Percentiles rank a stretch among this genome's conserved stretches.
Evolutionary conservation across 192 early-diverging fungal genomes (phyloP).

Genomic region (Allomyces macrogynus): DNA sequence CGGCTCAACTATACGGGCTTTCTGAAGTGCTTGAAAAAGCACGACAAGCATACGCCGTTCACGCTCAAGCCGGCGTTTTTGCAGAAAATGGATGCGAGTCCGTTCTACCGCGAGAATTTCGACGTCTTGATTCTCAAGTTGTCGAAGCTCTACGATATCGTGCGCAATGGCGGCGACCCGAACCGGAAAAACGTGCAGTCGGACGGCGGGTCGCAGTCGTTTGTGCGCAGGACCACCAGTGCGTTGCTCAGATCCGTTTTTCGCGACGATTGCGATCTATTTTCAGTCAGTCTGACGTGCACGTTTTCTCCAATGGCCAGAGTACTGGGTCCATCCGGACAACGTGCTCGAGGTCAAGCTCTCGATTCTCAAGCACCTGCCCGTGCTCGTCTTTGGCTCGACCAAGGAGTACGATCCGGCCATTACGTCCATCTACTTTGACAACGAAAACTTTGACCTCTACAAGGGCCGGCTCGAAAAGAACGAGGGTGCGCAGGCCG

Average conservation of each 20-base stretch:
- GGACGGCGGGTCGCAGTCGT: neutral
- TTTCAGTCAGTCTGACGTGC: too few species aligned
- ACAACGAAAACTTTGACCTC: conserved; percentile 70
- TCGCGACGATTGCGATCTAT: neutral
- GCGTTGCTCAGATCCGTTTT: neutral
- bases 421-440: conserved; percentile 82
- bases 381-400: conserved; percentile 67
- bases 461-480: conserved; percentile 73
- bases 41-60: conserved; percentile 85
- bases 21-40: conserved; percentile 93
- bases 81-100: conserved; percentile 58
- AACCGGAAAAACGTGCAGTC: neutral
- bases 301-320: too few species aligned
- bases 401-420: conserved; percentile 55
- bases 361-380: conserved; percentile 70
- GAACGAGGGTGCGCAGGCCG: conserved; percentile 68
- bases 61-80: conserved; percentile 56
- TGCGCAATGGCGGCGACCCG: conserved; percentile 48
- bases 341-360: conserved; percentile 88
- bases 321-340: conserved; percentile 87
- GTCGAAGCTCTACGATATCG: conserved; percentile 53
- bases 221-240: conserved; percentile 26
- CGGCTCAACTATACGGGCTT: conserved; percentile 68
- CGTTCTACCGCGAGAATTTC: conserved; percentile 71
- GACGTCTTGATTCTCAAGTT: conserved; percentile 67